Conservation (phyloP, 2,329 filamentous ascomycete species). For the Colletotrichum sp. region DNA sequence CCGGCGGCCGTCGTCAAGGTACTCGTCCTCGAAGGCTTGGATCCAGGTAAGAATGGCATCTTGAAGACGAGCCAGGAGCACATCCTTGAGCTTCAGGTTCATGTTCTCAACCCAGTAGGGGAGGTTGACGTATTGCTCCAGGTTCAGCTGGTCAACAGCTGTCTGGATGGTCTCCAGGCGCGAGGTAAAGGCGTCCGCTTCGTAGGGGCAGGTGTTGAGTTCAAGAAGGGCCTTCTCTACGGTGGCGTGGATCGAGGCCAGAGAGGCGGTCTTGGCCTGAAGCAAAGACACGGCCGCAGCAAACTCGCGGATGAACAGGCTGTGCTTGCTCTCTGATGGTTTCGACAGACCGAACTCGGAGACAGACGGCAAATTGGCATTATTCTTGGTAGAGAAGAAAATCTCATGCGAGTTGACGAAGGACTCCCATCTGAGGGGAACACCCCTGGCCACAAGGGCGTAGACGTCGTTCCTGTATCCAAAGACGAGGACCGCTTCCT, state of each 20-base stretch:
- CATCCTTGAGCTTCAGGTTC: conserved; percentile 83
- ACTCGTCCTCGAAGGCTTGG: conserved; percentile 75
- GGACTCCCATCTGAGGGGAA: conserved; percentile 94
- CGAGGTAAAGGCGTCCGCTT: conserved; percentile 77
- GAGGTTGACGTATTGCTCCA: conserved; percentile 95
- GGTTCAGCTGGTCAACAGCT: conserved; percentile 92
- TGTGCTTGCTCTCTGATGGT: conserved; percentile 85
- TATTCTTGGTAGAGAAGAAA: conserved; percentile 63
- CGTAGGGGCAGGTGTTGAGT: conserved; percentile 84
- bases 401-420: conserved; percentile 97
- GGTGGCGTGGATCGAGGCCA: conserved; percentile 80
- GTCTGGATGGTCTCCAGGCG: conserved; percentile 87
- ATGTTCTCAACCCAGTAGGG: conserved; percentile 87
- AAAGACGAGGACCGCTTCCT: conserved; percentile 85
- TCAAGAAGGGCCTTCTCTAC: conserved; percentile 83
- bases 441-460: conserved; percentile 80
- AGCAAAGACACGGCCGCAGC: conserved; percentile 85
- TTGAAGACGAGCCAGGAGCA: conserved; percentile 82
- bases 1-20: conserved; percentile 56
- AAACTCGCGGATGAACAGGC: conserved; percentile 95
- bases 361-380: conserved; percentile 36
- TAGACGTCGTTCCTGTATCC: conserved; percentile 94
- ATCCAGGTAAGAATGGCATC: conserved; percentile 89
- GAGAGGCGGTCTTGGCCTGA: conserved; percentile 82
- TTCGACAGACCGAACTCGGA: conserved; percentile 51